These are phyloP conservation scores for Backusella circina DNA, from an alignment of 192 early-diverging fungal species.

Conservation along the genomic window DNA sequence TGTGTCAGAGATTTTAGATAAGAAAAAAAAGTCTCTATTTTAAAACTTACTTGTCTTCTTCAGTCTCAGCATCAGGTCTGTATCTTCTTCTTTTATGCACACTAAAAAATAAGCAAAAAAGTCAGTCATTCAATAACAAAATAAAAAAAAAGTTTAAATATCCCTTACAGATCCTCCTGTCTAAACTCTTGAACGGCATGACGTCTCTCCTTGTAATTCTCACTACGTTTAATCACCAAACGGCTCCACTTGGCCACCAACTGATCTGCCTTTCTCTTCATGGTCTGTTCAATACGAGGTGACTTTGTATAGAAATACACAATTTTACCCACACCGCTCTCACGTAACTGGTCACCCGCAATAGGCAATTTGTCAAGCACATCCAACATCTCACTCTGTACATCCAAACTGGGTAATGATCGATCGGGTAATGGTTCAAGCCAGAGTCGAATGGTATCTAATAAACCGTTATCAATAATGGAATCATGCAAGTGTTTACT, in stretches of 20 bases:
- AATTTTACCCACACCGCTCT: conserved; percentile 80
- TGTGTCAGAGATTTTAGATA: background rate
- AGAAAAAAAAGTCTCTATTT: background rate
- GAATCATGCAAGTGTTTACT: conserved; percentile 65
- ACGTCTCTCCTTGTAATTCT: conserved; percentile 62
- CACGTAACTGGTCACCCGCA: conserved; percentile 71
- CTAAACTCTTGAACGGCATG: conserved; percentile 23
- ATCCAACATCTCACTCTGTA: conserved; percentile 77
- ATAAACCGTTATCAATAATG: conserved; percentile 80
- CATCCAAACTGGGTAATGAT: conserved; percentile 84
- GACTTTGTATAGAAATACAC: conserved; percentile 90
- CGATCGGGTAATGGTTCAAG: conserved; percentile 88
- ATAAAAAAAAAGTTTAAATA: background rate
- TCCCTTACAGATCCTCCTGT: conserved; percentile 33
- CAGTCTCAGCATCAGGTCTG: conserved; percentile 11
- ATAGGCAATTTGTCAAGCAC: conserved; percentile 69
- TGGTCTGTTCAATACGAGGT: conserved; percentile 62
- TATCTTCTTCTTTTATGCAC: conserved; percentile 22
- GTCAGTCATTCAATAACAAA: background rate
- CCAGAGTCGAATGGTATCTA: conserved; percentile 84
- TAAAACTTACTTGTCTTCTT: conserved; percentile 17
- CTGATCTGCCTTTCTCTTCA: conserved; percentile 72
- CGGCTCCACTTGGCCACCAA: conserved; percentile 85
- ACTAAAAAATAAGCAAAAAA: conserved; percentile 3
- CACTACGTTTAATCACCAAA: conserved; percentile 75